Evolutionary conservation across 2,329 filamentous ascomycete genomes (phyloP), one percentile per base, ranked within the genome.

Genomic region (Fusarium sp.): DNA sequence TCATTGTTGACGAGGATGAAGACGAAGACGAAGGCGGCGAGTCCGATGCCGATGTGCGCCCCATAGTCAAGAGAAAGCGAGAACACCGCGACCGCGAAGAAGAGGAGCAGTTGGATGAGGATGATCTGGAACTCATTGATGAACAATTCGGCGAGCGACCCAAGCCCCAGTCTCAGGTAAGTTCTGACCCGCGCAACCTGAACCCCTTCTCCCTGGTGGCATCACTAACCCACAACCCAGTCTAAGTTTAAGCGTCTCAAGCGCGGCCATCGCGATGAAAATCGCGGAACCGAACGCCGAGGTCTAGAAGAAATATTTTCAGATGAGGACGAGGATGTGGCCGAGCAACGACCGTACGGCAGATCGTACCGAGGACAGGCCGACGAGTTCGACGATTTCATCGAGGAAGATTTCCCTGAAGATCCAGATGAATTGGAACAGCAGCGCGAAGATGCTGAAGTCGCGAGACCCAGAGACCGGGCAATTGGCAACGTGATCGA

Each of bases 221-320:
- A 18, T 27, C 52, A 46, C 64, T 58, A 52, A 36, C 64, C 23
- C 31, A 23, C 18, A 27, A 37, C 48, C 15, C 18, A 97, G 91
- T 91, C 92, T 73, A 97, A 97, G 79, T 97, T 97, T 86, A 99
- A 99, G 82, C 93, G 96, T 41, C 89, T 99, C 59, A 99, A 98
- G 86, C 93, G 94, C 71, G 95, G 96, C 58, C 94, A 95, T 71
- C 89, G 92, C 65, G 91, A 92, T 69, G 89, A 88, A 60, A 88
- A 94, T 52, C 87, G 89, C 23, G 85, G 85, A 28, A 85, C 84
- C 72, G 87, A 91, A 70, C 87, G 90, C 41, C 91, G 92, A 66
- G 94, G 92, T 27, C 89, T 98, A 15, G 92, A 94, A 72, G 92
- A 98, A 73, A 98, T 99, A 72, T 99, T 99, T 80, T 95, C 94